Percentiles rank a stretch among this genome's conserved stretches.
Evolutionary conservation across 495 filamentous ascomycete genomes (phyloP).

Genomic region (Aspergillus homomorphus): DNA sequence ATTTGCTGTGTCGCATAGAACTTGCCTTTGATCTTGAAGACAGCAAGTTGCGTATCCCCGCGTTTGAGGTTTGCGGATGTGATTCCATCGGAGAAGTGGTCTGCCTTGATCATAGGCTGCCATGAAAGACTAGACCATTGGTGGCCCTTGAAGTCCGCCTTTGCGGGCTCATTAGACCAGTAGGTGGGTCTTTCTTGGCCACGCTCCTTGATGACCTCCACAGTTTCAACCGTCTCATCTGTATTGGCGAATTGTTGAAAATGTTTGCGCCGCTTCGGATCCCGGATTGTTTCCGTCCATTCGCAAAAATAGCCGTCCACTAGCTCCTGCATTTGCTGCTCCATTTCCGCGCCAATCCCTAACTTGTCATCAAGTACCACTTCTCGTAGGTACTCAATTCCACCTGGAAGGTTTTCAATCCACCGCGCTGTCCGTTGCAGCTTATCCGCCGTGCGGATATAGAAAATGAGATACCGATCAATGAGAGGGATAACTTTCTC

Average conservation of each 20-base stretch:
- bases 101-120: conserved; percentile 78
- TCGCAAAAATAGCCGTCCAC: conserved; percentile 92
- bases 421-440: conserved; percentile 91
- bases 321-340: conserved; percentile 85
- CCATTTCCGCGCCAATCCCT: conserved; percentile 81
- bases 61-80: conserved; percentile 73
- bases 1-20: conserved; percentile 96
- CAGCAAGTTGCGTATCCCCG: conserved; percentile 86
- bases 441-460: conserved; percentile 94
- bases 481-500: conserved; percentile 83
- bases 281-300: conserved; percentile 82
- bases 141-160: conserved; percentile 70
- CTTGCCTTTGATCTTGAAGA: conserved; percentile 81
- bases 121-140: conserved; percentile 74
- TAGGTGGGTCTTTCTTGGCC: conserved; percentile 74
- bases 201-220: conserved; percentile 73
- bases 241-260: conserved; percentile 94
- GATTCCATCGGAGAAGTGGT: conserved; percentile 68
- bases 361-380: conserved; percentile 88
- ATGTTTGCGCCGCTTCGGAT: conserved; percentile 62
- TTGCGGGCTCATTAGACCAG: conserved; percentile 71
- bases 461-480: conserved; percentile 92
- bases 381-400: conserved; percentile 77
- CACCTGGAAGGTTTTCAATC: conserved; percentile 84
- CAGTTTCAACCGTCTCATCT: conserved; percentile 60